phyloP scores from a whole-genome alignment of 805 yeast species.

The Cyberlindnera meyerae region DNA sequence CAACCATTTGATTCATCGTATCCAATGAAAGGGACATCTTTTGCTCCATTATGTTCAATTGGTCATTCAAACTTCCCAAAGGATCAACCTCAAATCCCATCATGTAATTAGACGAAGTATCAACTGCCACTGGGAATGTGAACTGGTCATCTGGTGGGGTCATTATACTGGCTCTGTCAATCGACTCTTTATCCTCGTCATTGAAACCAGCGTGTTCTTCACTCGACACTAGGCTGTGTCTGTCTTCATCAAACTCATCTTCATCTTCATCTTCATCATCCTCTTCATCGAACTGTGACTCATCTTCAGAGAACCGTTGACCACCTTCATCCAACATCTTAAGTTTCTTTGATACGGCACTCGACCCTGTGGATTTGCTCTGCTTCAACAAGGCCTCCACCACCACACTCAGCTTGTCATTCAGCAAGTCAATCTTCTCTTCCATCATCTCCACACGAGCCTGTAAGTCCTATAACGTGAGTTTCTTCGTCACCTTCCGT shows the following conservation, averaged over 20 bases:
- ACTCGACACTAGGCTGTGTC: too few species aligned
- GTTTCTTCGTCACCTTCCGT: slow-evolving; percentile 13
- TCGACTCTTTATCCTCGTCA: slow-evolving; percentile 2
- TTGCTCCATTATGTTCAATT: slow-evolving; percentile 8
- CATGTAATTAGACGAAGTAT: too few species aligned
- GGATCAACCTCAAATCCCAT: not conserved
- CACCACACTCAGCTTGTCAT: slow-evolving; percentile 6
- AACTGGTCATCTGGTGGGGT: slow-evolving; percentile 15
- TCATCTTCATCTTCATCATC: too few species aligned
- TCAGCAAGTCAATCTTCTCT: slow-evolving; percentile 13
- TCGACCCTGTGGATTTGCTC: too few species aligned
- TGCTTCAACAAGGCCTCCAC: slow-evolving; percentile 2
- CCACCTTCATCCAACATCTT: too few species aligned
- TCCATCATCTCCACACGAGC: slow-evolving; percentile 20
- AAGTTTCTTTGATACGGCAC: too few species aligned
- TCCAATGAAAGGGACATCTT: slow-evolving; percentile 9
- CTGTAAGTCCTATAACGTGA: slow-evolving; percentile 23
- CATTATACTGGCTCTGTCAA: not conserved
- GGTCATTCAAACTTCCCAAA: slow-evolving; percentile 1
- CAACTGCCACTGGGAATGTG: not conserved
- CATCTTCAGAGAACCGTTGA: too few species aligned
- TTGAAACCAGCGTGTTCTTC: not conserved
- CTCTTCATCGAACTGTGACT: slow-evolving; percentile 7
- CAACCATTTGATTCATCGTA: slow-evolving; percentile 1
- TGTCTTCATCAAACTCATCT: too few species aligned